These are phyloP conservation scores for Pestalotiopsis sp. DNA, from an alignment of 2,329 filamentous ascomycete species.

Conservation along the genomic window DNA sequence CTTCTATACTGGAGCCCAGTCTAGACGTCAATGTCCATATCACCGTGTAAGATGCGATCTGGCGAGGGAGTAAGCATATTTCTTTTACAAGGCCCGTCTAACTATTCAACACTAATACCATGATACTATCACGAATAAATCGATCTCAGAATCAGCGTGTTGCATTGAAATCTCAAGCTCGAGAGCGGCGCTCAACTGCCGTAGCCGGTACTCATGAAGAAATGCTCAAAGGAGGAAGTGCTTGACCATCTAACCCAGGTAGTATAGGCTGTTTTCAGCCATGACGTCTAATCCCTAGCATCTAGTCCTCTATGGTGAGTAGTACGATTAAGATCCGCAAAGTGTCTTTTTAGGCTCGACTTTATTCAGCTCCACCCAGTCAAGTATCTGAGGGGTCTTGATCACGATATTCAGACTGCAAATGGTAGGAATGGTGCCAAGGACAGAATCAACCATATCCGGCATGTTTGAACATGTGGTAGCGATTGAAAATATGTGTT, in stretches of 20 bases:
- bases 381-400: background rate
- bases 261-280: background rate
- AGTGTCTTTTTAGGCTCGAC: background rate
- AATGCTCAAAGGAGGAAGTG: background rate
- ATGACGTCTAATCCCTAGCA: background rate
- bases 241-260: background rate
- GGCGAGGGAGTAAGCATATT: no score
- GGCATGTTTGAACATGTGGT: no score
- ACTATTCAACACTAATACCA: no score
- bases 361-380: background rate
- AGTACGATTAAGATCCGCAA: background rate
- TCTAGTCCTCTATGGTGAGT: background rate
- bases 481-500: no score
- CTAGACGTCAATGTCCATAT: no score
- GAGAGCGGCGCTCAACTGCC: background rate
- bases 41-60: no score
- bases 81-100: no score
- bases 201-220: background rate
- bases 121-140: no score
- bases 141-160: no score
- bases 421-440: no score
- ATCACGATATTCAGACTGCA: background rate
- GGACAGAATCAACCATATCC: no score
- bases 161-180: background rate
- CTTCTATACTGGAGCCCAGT: no score